Conservation (phyloP, 306 rosid species). For the Acmispon strigosus region DNA sequence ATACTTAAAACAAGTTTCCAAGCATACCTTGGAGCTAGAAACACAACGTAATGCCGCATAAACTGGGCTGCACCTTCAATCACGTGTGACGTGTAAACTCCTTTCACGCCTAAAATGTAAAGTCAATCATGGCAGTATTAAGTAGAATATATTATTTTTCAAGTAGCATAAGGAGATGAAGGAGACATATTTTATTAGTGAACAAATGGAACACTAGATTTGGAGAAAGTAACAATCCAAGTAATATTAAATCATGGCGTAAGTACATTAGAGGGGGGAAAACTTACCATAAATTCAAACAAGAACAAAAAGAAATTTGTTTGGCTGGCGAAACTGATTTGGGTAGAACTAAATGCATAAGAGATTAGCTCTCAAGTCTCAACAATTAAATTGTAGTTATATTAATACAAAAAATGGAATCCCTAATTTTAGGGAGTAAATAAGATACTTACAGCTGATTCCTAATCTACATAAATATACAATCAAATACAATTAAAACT, state of each 20-base stretch:
- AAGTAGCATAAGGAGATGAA: not conserved
- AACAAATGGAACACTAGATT: not conserved
- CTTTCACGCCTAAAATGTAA: slow-evolving; percentile 57
- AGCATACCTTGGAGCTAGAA: slow-evolving; percentile 54
- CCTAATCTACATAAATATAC: too few species aligned
- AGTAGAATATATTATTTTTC: not conserved
- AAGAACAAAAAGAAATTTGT: slow-evolving; percentile 10
- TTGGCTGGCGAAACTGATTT: not conserved
- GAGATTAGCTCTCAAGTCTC: too few species aligned
- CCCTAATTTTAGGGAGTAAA: too few species aligned
- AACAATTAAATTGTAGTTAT: too few species aligned
- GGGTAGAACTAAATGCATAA: too few species aligned
- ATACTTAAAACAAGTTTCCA: not conserved
- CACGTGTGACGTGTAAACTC: slow-evolving; percentile 64
- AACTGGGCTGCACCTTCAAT: slow-evolving; percentile 79
- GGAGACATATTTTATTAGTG: not conserved
- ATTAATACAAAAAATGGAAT: too few species aligned
- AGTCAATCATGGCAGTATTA: not conserved
- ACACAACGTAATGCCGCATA: slow-evolving; percentile 39
- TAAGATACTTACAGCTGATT: too few species aligned
- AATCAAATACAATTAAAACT: too few species aligned
- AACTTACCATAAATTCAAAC: slow-evolving; percentile 8
- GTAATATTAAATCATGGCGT: not conserved
- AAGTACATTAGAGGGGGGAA: not conserved
- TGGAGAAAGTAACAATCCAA: not conserved